Conservation (phyloP, 2,329 filamentous ascomycete genomes). For the Ophiostoma piceae region DNA sequence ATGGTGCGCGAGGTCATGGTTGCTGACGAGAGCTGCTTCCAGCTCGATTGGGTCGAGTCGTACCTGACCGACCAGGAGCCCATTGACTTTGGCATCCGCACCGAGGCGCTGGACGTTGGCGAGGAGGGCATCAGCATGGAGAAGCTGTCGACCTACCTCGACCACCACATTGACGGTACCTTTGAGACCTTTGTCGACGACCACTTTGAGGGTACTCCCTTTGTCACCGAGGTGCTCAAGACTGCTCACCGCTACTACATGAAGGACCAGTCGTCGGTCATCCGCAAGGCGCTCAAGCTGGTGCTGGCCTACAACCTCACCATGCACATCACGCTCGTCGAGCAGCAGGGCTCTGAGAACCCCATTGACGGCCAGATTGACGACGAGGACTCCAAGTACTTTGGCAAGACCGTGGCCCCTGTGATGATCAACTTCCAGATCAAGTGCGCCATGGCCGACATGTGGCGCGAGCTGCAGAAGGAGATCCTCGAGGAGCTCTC, state of each 20-base stretch:
- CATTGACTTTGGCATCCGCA: conserved; percentile 77
- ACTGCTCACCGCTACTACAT: conserved; percentile 89
- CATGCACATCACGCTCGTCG: conserved; percentile 87
- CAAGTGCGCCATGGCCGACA: conserved; percentile 92
- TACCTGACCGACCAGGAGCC: conserved; percentile 62
- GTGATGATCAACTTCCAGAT: conserved; percentile 99
- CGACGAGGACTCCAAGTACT: conserved; percentile 79
- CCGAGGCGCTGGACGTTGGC: conserved; percentile 81
- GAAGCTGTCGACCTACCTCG: conserved; percentile 83
- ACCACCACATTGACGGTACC: conserved; percentile 86
- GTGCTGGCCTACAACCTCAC: conserved; percentile 95
- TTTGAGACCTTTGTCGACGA: conserved; percentile 94
- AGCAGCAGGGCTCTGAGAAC: conserved; percentile 78
- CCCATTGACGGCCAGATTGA: conserved; percentile 76
- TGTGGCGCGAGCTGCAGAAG: conserved; percentile 97
- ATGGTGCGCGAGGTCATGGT: conserved; percentile 92
- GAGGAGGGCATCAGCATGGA: conserved; percentile 79
- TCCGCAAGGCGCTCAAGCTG: conserved; percentile 91
- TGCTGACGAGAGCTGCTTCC: conserved; percentile 85
- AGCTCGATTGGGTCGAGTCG: conserved; percentile 88
- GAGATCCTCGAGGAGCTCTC: conserved; percentile 94
- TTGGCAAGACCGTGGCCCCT: conserved; percentile 83
- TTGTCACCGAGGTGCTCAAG: conserved; percentile 93
- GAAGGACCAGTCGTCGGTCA: conserved; percentile 80
- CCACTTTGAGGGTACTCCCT: conserved; percentile 91